Evolutionary conservation across 495 filamentous ascomycete genomes (phyloP), one percentile per base, ranked within the genome.

Genomic region (Cryomyces minteri): DNA sequence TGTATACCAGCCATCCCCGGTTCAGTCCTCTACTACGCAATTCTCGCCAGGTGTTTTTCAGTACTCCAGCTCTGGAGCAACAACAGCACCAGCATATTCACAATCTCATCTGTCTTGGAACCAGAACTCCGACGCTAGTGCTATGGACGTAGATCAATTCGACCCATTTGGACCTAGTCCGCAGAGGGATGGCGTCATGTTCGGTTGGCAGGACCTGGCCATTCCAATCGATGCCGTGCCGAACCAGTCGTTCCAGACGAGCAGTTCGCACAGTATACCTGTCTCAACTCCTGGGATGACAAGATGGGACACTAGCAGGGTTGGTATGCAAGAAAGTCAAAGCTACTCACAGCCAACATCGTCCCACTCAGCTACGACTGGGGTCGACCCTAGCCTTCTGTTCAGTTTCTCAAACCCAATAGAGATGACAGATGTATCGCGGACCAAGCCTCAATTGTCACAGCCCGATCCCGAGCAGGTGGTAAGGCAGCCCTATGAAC

Each of bases 21-120:
- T 60, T 37, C 60, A 73, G 40, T 74, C 74, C 51, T 62, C 67
- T 2, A 69, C 68, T 45, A 55, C 76, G 10, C 73, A 73, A 48
- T 72, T 75, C 37, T 76, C 77, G 1, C 74, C 77, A 1, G 78
- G 82, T 43, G 59, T 77, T 31, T 84, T 87, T 52, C 72, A 74
- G 30, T 78, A 85, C 50, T 73, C 72, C 8, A 70, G 80, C 47
- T 73, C 82, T 3, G 80, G 82, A 31, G 76, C 84, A 0, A 73
- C 79, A 34, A 69, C 76, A 5, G 82, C 77, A 18, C 76, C 80
- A 6, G 70, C 71, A 43, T 79, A 79, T 46, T 70, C 70, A 5
- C 74, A 79, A 49, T 69, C 77, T 37, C 73, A 75, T 44, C 58
- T 79, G 29, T 86, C 87, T 56, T 90, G 83, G 82, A 84, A 88